phyloP scores from a whole-genome alignment of 2,329 filamentous ascomycete species.

The Alternaria tenuissima region DNA sequence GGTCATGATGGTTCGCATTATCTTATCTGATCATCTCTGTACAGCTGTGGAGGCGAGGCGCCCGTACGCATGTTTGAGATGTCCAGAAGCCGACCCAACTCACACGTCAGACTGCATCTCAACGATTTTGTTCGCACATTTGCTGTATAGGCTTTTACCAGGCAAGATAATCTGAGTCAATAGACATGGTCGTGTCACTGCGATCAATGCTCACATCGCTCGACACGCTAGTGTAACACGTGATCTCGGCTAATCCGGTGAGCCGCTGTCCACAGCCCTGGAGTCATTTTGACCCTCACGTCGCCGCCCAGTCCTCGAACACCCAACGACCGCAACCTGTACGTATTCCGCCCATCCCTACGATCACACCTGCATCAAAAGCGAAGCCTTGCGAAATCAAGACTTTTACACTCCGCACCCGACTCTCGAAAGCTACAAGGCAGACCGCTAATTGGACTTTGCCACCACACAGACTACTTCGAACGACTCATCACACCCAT shows the following conservation, averaged over 20 bases:
- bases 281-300: slow-evolving; percentile 25
- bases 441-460: slow-evolving; percentile 40
- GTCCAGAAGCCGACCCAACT: not conserved
- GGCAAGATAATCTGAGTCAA: not conserved
- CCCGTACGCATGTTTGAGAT: not conserved
- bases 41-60: not conserved
- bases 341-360: slow-evolving; percentile 35
- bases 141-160: not conserved
- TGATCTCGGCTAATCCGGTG: slow-evolving; percentile 35
- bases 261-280: slow-evolving; percentile 16
- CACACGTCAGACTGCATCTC: not conserved
- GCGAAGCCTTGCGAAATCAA: slow-evolving; percentile 16
- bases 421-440: slow-evolving; percentile 9
- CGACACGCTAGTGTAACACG: slow-evolving; percentile 17
- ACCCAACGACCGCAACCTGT: slow-evolving; percentile 45
- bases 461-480: slow-evolving; percentile 43
- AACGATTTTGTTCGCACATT: not conserved
- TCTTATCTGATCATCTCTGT: slow-evolving; percentile 17
- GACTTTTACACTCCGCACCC: not conserved
- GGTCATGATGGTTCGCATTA: slow-evolving; percentile 8
- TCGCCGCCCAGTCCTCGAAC: slow-evolving; percentile 44
- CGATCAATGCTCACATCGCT: not conserved
- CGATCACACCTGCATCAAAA: slow-evolving; percentile 4
- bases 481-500: slow-evolving; percentile 35
- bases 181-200: not conserved